Evolutionary conservation across 176 grass and related monocot species (phyloP).

Genomic region (Oryza punctata): DNA sequence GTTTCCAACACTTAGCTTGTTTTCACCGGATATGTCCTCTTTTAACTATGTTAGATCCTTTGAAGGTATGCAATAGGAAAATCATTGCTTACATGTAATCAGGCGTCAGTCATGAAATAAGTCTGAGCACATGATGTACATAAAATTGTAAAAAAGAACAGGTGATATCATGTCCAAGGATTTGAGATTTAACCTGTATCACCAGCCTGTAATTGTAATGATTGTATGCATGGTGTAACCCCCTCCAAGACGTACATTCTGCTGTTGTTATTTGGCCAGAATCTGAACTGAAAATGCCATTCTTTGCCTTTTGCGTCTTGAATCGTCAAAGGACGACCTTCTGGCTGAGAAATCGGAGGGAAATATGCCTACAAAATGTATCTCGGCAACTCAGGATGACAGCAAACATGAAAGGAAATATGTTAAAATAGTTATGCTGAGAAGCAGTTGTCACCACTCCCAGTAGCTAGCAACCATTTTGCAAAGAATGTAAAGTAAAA

Average conservation of each 20-base stretch:
- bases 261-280: conserved; percentile 99
- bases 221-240: conserved; percentile 98
- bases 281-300: conserved; percentile 99
- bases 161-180: conserved; percentile 10
- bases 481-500: neutral
- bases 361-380: conserved; percentile 90
- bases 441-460: conserved; percentile 8
- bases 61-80: neutral
- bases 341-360: conserved; percentile 97
- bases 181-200: conserved; percentile 77
- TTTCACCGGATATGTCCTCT: too few relatives aligned
- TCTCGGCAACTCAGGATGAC: conserved; percentile 32
- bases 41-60: neutral
- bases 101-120: conserved; percentile 24
- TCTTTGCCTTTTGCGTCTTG: conserved; percentile 98
- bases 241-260: conserved; percentile 99
- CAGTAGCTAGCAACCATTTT: neutral
- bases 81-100: neutral
- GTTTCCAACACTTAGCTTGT: too few relatives aligned
- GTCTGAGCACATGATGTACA: neutral
- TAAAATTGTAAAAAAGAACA: conserved; percentile 4
- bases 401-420: neutral
- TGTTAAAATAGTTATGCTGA: neutral
- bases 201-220: conserved; percentile 98
- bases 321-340: conserved; percentile 98